phyloP scores from a whole-genome alignment of 495 filamentous ascomycete genomes.

The Aspergillus homomorphus region DNA sequence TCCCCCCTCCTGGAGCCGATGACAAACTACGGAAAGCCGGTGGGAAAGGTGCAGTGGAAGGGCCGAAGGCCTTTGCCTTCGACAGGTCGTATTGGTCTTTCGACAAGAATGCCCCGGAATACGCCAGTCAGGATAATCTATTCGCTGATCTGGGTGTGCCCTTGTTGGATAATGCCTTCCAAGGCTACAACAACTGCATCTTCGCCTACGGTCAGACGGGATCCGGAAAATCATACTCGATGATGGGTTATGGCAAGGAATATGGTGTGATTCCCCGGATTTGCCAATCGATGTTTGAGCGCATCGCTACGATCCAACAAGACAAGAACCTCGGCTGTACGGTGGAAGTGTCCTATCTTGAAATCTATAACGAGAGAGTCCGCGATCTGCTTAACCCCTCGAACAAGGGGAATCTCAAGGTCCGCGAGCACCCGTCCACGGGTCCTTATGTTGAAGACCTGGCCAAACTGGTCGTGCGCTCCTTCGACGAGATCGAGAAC shows the following conservation, averaged over 20 bases:
- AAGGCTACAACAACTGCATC: constrained; percentile 99
- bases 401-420: constrained; percentile 94
- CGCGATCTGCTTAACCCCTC: constrained; percentile 94
- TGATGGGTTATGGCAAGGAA: constrained; percentile 99
- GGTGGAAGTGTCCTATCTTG: constrained; percentile 96
- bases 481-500: constrained; percentile 92
- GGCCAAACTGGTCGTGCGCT: constrained; percentile 94
- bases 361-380: constrained; percentile 99
- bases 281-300: constrained; percentile 93
- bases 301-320: constrained; percentile 70
- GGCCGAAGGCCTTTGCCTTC: constrained; percentile 88
- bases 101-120: constrained; percentile 72
- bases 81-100: constrained; percentile 99
- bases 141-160: constrained; percentile 86
- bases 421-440: constrained; percentile 95
- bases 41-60: constrained; percentile 63
- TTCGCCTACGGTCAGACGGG: constrained; percentile 99
- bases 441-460: constrained; percentile 98
- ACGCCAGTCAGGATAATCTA: constrained; percentile 85
- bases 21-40: constrained; percentile 52
- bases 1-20: constrained; percentile 65
- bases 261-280: constrained; percentile 97
- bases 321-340: constrained; percentile 82
- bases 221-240: constrained; percentile 97
- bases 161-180: constrained; percentile 95